phyloP scores from a whole-genome alignment of 73 alveolate species.

The Paramecium tetraurelia region DNA sequence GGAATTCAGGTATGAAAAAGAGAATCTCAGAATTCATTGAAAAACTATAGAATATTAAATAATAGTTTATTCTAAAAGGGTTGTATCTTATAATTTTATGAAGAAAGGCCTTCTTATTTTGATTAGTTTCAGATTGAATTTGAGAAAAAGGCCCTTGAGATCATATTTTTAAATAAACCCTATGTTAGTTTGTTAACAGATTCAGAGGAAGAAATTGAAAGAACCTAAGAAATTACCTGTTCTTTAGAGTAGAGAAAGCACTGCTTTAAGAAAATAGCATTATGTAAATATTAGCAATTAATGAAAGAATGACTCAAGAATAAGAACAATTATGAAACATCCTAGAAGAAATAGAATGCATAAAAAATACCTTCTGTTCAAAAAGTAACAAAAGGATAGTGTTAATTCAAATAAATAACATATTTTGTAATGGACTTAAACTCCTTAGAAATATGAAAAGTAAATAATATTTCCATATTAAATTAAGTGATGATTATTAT shows the following conservation, averaged over 20 bases:
- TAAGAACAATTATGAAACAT: not conserved
- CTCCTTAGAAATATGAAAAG: slow-evolving; percentile 25
- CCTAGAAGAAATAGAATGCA: slow-evolving; percentile 52
- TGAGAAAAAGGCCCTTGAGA: slow-evolving; percentile 41
- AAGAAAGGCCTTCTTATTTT: slow-evolving; percentile 4
- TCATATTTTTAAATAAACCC: not conserved
- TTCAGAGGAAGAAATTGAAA: slow-evolving; percentile 17
- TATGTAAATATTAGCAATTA: not conserved
- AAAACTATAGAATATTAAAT: not conserved
- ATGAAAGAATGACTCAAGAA: not conserved
- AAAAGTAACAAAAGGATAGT: not conserved
- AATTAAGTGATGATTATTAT: not conserved
- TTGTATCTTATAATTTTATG: slow-evolving; percentile 12
- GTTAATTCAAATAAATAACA: not conserved
- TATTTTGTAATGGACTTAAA: not conserved
- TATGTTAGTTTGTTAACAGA: not conserved
- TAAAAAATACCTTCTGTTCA: not conserved
- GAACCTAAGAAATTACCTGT: not conserved
- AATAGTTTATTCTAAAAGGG: slow-evolving; percentile 4
- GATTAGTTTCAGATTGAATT: not conserved
- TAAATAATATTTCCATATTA: not conserved
- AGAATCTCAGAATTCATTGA: slow-evolving; percentile 63
- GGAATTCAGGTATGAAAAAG: slow-evolving; percentile 80
- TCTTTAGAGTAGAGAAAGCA: not conserved
- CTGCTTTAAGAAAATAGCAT: not conserved